Base-by-base conservation (phyloP, 2,329 filamentous ascomycete species). In the Coccinonectria pachysandricola region DNA sequence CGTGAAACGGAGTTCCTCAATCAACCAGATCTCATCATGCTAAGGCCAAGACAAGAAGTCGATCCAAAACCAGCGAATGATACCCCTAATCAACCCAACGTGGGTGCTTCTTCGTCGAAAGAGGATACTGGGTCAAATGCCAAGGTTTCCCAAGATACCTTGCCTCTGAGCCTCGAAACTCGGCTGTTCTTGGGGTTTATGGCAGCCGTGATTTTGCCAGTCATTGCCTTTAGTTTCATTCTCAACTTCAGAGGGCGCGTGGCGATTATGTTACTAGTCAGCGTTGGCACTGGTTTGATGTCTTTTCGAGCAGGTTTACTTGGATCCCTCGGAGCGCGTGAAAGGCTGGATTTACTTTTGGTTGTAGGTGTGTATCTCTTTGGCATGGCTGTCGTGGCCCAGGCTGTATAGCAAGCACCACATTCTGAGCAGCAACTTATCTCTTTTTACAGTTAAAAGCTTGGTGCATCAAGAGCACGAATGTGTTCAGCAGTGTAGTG, bases 1-100 rank as follows among this genome's bases (percentile, higher is more conserved):
- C 45, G 55, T 7, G 79, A 85, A 49, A 62, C 64, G 3, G 59
- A 59, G 4, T 81, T 81, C 41, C 60, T 82, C 5, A 62, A 71
- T 19, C 52, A 56, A 4, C 47, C 55, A 8, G 53, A 65, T 36
- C 59, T 80, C 8, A 48, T 79, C 12, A 59, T 57, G 5, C 21
- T 51, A 8, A 33, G 30, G 9, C 28, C 27, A 10, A 28, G 27
- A 5, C 32, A 20, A 5, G 28, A 26, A 8, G 23, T 24, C n/a
- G 27, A 25, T 6, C 30, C 34, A 14, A 30, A 27, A 10, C 25
- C 26, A 11, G 26, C 13, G 7, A 28, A 39, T 1, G 45, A 44
- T n/a, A n/a, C n/a, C n/a, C n/a, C n/a, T n/a, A n/a, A n/a, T n/a
- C n/a, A n/a, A n/a, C n/a, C n/a, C n/a, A n/a, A n/a, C n/a, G n/a